phyloP scores from a whole-genome alignment of 192 early-diverging fungal species.

The Coemansia sp. region DNA sequence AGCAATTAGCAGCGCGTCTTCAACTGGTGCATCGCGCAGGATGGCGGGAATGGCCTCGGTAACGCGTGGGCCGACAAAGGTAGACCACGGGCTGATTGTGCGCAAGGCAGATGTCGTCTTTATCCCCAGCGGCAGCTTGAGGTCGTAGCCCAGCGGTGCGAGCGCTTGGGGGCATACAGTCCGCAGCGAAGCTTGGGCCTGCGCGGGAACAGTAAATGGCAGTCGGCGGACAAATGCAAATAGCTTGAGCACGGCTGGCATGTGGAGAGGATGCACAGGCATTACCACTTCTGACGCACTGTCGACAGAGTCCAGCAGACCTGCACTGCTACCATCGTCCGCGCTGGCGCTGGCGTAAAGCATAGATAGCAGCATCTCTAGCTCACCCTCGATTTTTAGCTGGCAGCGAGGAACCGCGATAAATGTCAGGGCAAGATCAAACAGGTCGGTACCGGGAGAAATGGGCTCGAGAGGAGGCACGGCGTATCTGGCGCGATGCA shows the following conservation, averaged over 20 bases:
- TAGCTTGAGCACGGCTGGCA: slow-evolving; percentile 59
- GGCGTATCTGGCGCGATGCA: slow-evolving; percentile 65
- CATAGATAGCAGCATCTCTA: slow-evolving; percentile 41
- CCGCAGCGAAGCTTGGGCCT: slow-evolving; percentile 65
- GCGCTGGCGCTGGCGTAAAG: slow-evolving; percentile 30
- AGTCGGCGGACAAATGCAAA: slow-evolving; percentile 55
- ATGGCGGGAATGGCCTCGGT: slow-evolving; percentile 54
- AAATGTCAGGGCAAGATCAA: slow-evolving; percentile 48
- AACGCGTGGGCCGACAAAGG: slow-evolving; percentile 61
- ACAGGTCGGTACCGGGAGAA: slow-evolving; percentile 45
- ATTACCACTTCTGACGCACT: slow-evolving; percentile 51
- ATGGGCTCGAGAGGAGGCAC: slow-evolving; percentile 60
- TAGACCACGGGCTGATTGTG: slow-evolving; percentile 67
- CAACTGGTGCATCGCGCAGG: slow-evolving; percentile 29
- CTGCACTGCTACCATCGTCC: slow-evolving; percentile 10
- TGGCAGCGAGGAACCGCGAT: slow-evolving; percentile 55
- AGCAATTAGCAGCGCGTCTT: slow-evolving; percentile 53
- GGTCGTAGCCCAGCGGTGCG: slow-evolving; percentile 26
- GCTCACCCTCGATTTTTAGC: slow-evolving; percentile 51
- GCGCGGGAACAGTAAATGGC: slow-evolving; percentile 39
- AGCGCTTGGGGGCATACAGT: slow-evolving; percentile 54
- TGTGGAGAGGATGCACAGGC: slow-evolving; percentile 65
- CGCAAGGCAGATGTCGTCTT: slow-evolving; percentile 68
- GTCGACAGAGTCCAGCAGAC: slow-evolving; percentile 27
- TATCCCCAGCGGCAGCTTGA: slow-evolving; percentile 67